Conservation (phyloP, 352 stramenopile species). For the Globisporangium parvum region DNA sequence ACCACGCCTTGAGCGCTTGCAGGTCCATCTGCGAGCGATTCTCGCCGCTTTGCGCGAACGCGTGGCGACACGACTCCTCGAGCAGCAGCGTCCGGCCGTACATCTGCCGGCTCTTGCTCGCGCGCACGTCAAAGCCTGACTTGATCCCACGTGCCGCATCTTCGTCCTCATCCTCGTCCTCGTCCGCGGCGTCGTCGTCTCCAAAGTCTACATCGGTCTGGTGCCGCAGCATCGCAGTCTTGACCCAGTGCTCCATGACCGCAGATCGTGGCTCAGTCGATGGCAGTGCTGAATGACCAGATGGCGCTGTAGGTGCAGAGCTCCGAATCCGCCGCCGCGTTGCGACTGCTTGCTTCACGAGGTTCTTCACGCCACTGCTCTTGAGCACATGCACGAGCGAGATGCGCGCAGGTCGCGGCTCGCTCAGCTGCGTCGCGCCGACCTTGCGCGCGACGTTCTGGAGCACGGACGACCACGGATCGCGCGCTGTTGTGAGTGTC, state of each 20-base stretch:
- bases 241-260: slow-evolving; percentile 62
- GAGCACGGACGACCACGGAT: slow-evolving; percentile 31
- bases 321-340: slow-evolving; percentile 11
- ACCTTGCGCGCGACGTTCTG: slow-evolving; percentile 18
- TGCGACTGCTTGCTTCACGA: slow-evolving; percentile 46
- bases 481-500: slow-evolving; percentile 3
- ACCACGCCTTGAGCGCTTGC: slow-evolving; percentile 61
- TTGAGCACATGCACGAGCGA: slow-evolving; percentile 47
- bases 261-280: slow-evolving; percentile 25
- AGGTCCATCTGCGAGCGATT: slow-evolving; percentile 54
- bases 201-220: slow-evolving; percentile 13
- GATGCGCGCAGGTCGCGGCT: slow-evolving; percentile 9
- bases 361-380: slow-evolving; percentile 49
- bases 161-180: slow-evolving; percentile 20
- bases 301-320: slow-evolving; percentile 2
- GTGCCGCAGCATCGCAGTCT: slow-evolving; percentile 30
- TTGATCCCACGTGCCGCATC: slow-evolving; percentile 17
- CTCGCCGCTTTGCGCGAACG: slow-evolving; percentile 40
- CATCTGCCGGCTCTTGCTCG: slow-evolving; percentile 23
- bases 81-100: slow-evolving; percentile 62
- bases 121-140: slow-evolving; percentile 39
- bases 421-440: not conserved
- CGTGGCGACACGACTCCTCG: slow-evolving; percentile 60
- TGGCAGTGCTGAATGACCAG: not conserved
- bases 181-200: not conserved